Evolutionary conservation across 78 protist species (phyloP).

Genomic region (Speleostelium caveatum): DNA sequence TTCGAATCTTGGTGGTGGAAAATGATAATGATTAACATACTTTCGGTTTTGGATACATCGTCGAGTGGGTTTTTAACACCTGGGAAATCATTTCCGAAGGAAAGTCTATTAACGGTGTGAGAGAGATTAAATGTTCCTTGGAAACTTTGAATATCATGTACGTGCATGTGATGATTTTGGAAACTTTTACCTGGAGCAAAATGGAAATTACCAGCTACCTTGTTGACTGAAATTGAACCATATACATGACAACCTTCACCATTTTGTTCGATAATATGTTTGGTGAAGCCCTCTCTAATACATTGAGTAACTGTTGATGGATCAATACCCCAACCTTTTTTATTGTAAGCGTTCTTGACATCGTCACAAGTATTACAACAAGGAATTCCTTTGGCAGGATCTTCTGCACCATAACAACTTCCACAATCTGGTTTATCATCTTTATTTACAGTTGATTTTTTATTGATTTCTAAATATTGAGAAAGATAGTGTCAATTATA

Average conservation of each 20-base stretch:
- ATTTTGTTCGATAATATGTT: constrained; percentile 68
- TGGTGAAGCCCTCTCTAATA: constrained; percentile 70
- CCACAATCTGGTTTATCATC: constrained; percentile 84
- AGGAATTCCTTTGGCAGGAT: constrained; percentile 20
- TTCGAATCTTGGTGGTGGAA: too few relatives aligned
- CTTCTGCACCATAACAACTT: constrained; percentile 94
- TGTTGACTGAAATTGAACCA: constrained; percentile 87
- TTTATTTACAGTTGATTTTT: not conserved
- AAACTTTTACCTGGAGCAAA: constrained; percentile 91
- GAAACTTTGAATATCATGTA: constrained; percentile 87
- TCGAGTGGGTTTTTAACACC: constrained; percentile 92
- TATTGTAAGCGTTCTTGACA: constrained; percentile 85
- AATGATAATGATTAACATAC: too few relatives aligned
- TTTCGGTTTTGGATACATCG: constrained; percentile 46
- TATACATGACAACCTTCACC: constrained; percentile 93
- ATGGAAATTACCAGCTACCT: constrained; percentile 95
- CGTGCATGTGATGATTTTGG: constrained; percentile 80
- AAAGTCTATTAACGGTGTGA: constrained; percentile 85
- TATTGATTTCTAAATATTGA: constrained; percentile 12
- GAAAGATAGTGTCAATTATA: not conserved
- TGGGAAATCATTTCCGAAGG: constrained; percentile 93
- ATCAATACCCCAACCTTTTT: constrained; percentile 88
- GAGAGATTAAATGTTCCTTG: constrained; percentile 83
- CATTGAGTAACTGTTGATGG: constrained; percentile 59
- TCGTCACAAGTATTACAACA: constrained; percentile 96